Conservation (phyloP, 768 basidiomycete genomes). For the Boletus insuetus region DNA sequence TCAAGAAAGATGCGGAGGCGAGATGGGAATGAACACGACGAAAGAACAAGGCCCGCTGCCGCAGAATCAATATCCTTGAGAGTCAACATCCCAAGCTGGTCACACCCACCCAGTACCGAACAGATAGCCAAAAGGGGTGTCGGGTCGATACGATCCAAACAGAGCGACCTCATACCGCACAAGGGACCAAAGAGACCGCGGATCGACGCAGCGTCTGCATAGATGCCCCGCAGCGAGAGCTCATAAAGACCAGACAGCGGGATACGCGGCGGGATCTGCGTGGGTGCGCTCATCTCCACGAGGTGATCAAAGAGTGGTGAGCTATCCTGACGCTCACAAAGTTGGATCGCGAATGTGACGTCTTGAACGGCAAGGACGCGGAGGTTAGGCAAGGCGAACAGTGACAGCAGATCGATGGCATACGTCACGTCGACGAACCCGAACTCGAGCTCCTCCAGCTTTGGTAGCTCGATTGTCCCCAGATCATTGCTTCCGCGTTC, state of each 20-base stretch:
- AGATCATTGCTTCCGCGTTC: background rate
- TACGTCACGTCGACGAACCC: conserved; percentile 45
- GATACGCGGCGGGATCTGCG: background rate
- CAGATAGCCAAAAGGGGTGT: conserved; percentile 2
- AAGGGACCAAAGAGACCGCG: conserved; percentile 3
- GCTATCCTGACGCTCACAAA: conserved; percentile 34
- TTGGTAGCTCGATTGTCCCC: conserved; percentile 26
- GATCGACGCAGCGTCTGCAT: conserved; percentile 2
- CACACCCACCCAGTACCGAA: conserved; percentile 1
- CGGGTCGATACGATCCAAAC: conserved; percentile 6
- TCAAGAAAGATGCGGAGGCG: conserved; percentile 17
- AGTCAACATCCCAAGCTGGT: conserved; percentile 7
- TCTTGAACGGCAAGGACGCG: conserved; percentile 44
- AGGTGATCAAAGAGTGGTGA: conserved; percentile 38
- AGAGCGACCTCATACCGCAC: conserved; percentile 1
- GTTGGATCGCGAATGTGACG: conserved; percentile 39
- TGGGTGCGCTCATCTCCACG: background rate
- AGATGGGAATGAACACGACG: conserved; percentile 1
- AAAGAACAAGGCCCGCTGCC: conserved; percentile 1
- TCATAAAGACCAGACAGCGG: conserved; percentile 4
- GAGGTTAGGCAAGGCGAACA: conserved; percentile 39
- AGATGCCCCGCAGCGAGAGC: conserved; percentile 13
- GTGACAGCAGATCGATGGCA: conserved; percentile 37
- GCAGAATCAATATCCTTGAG: conserved; percentile 9
- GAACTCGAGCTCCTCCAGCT: conserved; percentile 36